Conservation (phyloP, 345 rosid species). For the Gossypium anomalum region DNA sequence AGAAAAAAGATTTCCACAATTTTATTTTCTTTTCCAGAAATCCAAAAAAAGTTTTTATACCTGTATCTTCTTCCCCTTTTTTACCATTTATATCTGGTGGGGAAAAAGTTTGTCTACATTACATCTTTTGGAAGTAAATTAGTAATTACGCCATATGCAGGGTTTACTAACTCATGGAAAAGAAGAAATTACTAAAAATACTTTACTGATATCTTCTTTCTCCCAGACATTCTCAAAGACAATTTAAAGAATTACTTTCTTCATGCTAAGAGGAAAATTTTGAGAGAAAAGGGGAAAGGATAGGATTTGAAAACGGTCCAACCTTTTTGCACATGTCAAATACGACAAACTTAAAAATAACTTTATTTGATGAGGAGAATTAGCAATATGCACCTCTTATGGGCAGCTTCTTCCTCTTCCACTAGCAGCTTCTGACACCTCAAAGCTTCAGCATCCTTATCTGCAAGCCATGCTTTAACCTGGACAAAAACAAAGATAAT, state of each 20-base stretch:
- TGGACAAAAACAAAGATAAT: slow-evolving; percentile 25
- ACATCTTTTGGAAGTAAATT: background rate
- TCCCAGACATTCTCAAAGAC: background rate
- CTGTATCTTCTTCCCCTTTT: background rate
- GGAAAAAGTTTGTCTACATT: background rate
- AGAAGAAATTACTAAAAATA: background rate
- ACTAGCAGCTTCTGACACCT: slow-evolving; percentile 86
- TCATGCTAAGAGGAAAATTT: background rate
- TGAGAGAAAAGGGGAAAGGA: background rate
- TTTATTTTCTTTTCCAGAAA: background rate
- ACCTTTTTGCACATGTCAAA: background rate
- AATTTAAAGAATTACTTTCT: background rate
- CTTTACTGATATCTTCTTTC: background rate
- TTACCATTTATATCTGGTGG: background rate
- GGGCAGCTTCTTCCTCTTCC: slow-evolving; percentile 98
- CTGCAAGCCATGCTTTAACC: slow-evolving; percentile 91
- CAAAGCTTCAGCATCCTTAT: slow-evolving; percentile 92
- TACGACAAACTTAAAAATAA: slow-evolving; percentile 1
- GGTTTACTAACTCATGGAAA: background rate
- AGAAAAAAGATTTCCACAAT: background rate
- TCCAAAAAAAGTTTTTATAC: background rate
- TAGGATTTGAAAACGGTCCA: slow-evolving; percentile 8
- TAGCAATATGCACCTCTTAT: slow-evolving; percentile 52
- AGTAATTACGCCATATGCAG: background rate
- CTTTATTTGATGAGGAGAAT: background rate